Conservation (phyloP, 768 basidiomycete species). For the Rhizopogon roseolus region DNA sequence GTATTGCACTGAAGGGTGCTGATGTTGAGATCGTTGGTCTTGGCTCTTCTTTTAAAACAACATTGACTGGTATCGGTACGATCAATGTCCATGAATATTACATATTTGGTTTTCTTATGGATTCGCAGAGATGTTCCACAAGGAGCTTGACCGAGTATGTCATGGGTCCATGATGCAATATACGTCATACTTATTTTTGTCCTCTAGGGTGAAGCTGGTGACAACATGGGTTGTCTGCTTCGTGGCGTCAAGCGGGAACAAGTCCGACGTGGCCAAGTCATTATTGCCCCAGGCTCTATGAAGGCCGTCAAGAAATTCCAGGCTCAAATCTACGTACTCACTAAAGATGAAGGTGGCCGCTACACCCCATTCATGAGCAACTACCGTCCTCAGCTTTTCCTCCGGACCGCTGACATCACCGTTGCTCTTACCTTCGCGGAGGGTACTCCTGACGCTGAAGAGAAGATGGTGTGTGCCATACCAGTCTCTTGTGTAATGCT, state of each 20-base stretch:
- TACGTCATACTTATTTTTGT: background rate
- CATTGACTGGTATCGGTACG: conserved; percentile 88
- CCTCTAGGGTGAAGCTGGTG: conserved; percentile 86
- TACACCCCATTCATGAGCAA: conserved; percentile 90
- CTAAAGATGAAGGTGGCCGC: conserved; percentile 54
- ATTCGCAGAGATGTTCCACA: conserved; percentile 94
- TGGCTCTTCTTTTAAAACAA: conserved; percentile 81
- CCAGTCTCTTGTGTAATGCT: background rate
- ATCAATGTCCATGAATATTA: conserved; percentile 1
- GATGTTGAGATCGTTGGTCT: conserved; percentile 93
- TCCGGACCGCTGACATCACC: conserved; percentile 94
- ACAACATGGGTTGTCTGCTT: conserved; percentile 97
- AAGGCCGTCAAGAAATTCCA: conserved; percentile 94
- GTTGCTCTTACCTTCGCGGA: conserved; percentile 81
- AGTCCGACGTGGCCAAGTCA: conserved; percentile 87
- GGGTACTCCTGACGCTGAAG: conserved; percentile 71
- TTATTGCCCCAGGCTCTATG: conserved; percentile 85
- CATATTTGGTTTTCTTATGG: background rate
- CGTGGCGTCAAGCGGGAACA: conserved; percentile 98
- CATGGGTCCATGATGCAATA: background rate
- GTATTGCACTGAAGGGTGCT: conserved; percentile 82
- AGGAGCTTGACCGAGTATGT: conserved; percentile 89
- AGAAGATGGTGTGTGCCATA: conserved; percentile 70
- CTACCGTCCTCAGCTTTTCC: conserved; percentile 93
- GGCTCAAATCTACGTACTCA: conserved; percentile 77